A percentile compares a stretch with the other conserved stretches of the same genome.
phyloP scores from a whole-genome alignment of 2,329 filamentous ascomycete species.

The Gaeumannomyces sp. region DNA sequence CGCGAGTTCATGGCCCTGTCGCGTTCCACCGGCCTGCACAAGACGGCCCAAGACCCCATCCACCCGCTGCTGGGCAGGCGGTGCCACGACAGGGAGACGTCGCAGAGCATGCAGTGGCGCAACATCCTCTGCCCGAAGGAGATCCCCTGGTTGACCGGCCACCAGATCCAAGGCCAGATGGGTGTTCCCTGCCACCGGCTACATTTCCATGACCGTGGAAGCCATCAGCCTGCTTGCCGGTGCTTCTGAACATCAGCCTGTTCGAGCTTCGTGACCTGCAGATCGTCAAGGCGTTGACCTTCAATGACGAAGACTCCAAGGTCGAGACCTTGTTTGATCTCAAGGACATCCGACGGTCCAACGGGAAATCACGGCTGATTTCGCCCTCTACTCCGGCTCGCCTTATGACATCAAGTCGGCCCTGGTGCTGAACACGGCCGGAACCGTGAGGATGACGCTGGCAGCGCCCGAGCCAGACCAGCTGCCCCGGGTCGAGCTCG shows the following conservation, averaged over 20 bases:
- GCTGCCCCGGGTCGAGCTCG: neutral
- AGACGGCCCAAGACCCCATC: constrained; percentile 3
- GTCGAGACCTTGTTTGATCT: constrained; percentile 4
- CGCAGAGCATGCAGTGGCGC: constrained; percentile 22
- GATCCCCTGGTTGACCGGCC: constrained; percentile 33
- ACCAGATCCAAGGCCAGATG: constrained; percentile 26
- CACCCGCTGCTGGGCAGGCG: constrained; percentile 13
- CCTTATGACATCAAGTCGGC: neutral
- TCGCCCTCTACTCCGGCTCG: neutral
- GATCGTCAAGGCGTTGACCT: constrained; percentile 2
- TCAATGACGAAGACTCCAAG: neutral
- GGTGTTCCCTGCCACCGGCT: constrained; percentile 29
- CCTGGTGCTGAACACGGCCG: neutral
- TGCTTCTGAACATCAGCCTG: neutral
- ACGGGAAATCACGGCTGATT: neutral
- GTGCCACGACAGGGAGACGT: constrained; percentile 8
- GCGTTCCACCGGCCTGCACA: too few species aligned
- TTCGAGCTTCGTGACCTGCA: constrained; percentile 1
- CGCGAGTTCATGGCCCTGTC: constrained; percentile 21
- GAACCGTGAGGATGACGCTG: neutral
- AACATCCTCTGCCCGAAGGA: constrained; percentile 20
- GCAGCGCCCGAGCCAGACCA: neutral
- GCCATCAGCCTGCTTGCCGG: neutral
- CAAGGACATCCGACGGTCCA: neutral
- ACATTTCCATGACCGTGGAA: constrained; percentile 6